Base-by-base conservation (phyloP, 345 rosid genomes). In the Abelmoschus esculentus region DNA sequence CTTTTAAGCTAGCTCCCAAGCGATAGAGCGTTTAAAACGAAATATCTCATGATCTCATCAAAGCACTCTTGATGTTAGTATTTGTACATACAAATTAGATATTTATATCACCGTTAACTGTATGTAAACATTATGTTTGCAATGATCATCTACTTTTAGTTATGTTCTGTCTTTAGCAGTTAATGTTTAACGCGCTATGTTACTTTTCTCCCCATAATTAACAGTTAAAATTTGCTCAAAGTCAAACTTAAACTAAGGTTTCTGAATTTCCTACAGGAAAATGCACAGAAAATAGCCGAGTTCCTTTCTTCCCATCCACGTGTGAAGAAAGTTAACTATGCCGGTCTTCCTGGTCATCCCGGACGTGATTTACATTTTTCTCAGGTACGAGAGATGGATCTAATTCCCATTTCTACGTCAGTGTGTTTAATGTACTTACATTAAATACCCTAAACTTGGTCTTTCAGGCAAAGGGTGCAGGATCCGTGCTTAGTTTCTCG, bases 401-500 rank as follows among this genome's bases (percentile, higher is more conserved):
- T 59, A 5, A 10, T 65, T 0, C 15, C 26, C 22, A 61, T 10
- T 5, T 50, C 63, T 32, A 34, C 19, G 22, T 40, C 14, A 2
- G 10, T 9, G 17, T 32, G 32, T 32, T 12, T 63, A 19, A 47
- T n/a, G 31, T 61, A 31, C 38, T 46, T 56, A 59, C 58, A 70
- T 46, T 67, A 42, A 4, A 57, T 5, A 29, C 12, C 57, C 22
- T 50, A 34, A 62, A 18, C 50, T 65, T 26, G 6, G 54, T 68
- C 28, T 77, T 79, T 77, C 83, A 95, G 99, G 92, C 98, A 58
- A 89, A 80, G 72, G 99, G 99, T 75, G 96, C 98, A 58, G 97
- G 99, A 42, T 90, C 98, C 7, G 97, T 95, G 78, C 84, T 95
- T 38, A 92, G 99, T 83, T 92, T 92, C 77, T 55, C 87, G 70